A percentile compares a stretch with the other conserved stretches of the same genome.
phyloP scores from a whole-genome alignment of 2,329 filamentous ascomycete species.

The Neonectria faginata region DNA sequence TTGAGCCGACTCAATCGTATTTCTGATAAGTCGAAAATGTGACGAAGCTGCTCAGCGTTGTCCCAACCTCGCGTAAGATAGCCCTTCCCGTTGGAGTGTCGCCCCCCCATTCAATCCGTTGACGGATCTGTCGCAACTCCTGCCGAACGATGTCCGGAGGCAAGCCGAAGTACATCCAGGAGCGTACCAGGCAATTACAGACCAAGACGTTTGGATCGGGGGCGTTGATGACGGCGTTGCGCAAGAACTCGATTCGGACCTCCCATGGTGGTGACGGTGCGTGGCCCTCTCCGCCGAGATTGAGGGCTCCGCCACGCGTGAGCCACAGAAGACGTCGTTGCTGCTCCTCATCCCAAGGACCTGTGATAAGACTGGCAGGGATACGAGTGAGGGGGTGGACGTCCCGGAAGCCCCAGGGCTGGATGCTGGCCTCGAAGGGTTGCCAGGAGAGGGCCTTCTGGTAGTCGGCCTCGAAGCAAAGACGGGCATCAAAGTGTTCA shows the following conservation, averaged over 20 bases:
- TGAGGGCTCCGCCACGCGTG: slow-evolving; percentile 52
- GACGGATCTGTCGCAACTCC: slow-evolving; percentile 43
- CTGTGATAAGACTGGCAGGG: slow-evolving; percentile 54
- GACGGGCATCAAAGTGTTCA: slow-evolving; percentile 48
- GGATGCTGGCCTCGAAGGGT: slow-evolving; percentile 34
- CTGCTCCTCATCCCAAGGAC: slow-evolving; percentile 56
- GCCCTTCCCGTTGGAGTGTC: slow-evolving; percentile 41
- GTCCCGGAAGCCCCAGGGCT: slow-evolving; percentile 47
- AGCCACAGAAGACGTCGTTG: slow-evolving; percentile 61
- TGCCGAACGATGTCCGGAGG: slow-evolving; percentile 47
- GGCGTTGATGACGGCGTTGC: slow-evolving; percentile 49
- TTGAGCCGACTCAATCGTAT: not conserved
- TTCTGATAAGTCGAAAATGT: slow-evolving; percentile 19
- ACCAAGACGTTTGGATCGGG: slow-evolving; percentile 46
- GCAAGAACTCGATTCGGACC: slow-evolving; percentile 52
- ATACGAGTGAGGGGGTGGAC: slow-evolving; percentile 56
- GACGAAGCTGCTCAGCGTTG: slow-evolving; percentile 35
- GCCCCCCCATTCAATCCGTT: slow-evolving; percentile 48
- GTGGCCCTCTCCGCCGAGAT: slow-evolving; percentile 44
- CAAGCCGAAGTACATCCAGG: slow-evolving; percentile 45
- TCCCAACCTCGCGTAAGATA: slow-evolving; percentile 43
- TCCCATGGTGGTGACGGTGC: slow-evolving; percentile 54
- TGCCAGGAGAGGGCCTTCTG: slow-evolving; percentile 42
- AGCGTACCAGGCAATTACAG: slow-evolving; percentile 48
- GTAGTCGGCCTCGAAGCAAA: slow-evolving; percentile 55